Evolutionary conservation across 2,329 filamentous ascomycete genomes (phyloP), one percentile per base, ranked within the genome.

Genomic region (Coleophoma eucalyptorum): DNA sequence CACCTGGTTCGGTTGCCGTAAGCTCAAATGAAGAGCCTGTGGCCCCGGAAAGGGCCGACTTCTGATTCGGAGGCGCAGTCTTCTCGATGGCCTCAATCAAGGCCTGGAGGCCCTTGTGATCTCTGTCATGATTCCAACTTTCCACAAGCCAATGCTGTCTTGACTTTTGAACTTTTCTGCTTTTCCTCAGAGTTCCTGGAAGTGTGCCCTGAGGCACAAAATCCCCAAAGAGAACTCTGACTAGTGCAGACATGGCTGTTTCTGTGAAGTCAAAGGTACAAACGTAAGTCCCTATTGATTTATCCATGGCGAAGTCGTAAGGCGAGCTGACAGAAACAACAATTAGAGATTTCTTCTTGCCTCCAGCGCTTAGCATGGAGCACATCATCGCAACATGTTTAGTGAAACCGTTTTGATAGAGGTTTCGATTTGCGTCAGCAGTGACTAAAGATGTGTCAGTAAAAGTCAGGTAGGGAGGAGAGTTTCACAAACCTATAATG

Each of bases 251-350:
- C 72, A 97, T 82, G 16, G 93, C 91, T 7, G 89, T 93, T 61
- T 97, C 93, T 0, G 93, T 97, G 63, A 96, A 97, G 70, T 97
- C 92, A 67, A 95, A 97, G 0, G 92, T 96, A 73, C 93, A 97
- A 38, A 97, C 80, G 62, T 97, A 97, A 1, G 92, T 96, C 5
- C 89, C 89, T 38, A 97, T 93, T 1, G 84, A 84, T 57, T 87
- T 87, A 63, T 97, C 93, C 80, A 93, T 91, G 42, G 90, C 91
- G 66, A 97, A 97, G 67, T 97, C 93, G 67, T 97, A 97, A 0
- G 93, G 93, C 1, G 92, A 97, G 69, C 91, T 96, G 58, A 96
- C 92, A 1, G 93, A 89, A 7, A 97, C 87, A 3, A 97, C 93
- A 20, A 97, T 85, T 35, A 97, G 72, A 1, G 92, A 89, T 69